Evolutionary conservation across 2,329 filamentous ascomycete species (phyloP).

Genomic region (Blastomyces silverae): DNA sequence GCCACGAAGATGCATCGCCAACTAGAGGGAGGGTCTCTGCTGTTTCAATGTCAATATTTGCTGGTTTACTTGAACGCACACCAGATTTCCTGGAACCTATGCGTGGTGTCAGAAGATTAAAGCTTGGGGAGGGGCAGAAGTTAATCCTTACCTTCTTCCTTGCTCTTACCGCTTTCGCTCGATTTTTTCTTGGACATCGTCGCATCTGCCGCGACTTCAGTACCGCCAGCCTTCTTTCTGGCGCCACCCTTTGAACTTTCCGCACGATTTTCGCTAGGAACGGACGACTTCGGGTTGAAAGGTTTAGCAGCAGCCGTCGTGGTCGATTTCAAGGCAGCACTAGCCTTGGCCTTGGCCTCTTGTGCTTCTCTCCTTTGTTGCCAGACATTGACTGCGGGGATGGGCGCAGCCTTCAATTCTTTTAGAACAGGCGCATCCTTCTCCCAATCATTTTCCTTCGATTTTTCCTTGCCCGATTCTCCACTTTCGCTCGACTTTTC

Average conservation of each 20-base stretch:
- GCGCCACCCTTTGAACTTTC: conserved; percentile 35
- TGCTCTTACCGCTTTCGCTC: conserved; percentile 37
- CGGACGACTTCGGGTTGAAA: conserved; percentile 21
- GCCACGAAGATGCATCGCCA: conserved; percentile 75
- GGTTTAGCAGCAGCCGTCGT: conserved; percentile 20
- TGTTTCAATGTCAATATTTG: conserved; percentile 19
- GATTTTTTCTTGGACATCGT: conserved; percentile 28
- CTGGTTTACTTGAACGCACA: conserved; percentile 18
- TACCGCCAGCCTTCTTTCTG: conserved; percentile 37
- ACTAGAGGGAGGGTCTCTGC: conserved; percentile 54
- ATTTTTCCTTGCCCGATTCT: conserved; percentile 47
- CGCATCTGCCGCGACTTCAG: conserved; percentile 22
- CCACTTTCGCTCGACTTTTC: conserved; percentile 47
- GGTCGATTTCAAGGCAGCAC: conserved; percentile 26
- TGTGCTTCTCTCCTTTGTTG: conserved; percentile 65
- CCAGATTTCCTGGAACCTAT: conserved; percentile 24
- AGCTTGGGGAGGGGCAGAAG: neutral
- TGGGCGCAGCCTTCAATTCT: conserved; percentile 70
- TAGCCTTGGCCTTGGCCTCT: conserved; percentile 45
- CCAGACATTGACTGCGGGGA: conserved; percentile 85
- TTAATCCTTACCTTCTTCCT: conserved; percentile 32
- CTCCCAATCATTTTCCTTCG: conserved; percentile 52
- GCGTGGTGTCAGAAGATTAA: neutral
- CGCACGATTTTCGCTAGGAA: conserved; percentile 28
- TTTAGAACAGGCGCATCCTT: conserved; percentile 52